Conservation (phyloP, 129 eudicot species). For the Helichrysum umbraculigerum region DNA sequence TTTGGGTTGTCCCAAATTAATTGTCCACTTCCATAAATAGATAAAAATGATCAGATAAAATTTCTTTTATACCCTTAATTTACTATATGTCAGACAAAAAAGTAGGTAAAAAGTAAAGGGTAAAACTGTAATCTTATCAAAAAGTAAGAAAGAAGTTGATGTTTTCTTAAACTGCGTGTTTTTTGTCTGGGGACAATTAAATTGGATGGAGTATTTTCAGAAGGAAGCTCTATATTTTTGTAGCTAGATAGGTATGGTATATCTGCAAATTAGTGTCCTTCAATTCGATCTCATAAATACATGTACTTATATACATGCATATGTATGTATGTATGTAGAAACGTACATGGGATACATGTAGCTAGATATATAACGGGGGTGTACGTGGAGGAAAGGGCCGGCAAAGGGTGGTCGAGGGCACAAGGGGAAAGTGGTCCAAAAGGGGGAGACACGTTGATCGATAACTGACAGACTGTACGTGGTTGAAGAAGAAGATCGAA, state of each 20-base stretch:
- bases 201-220: too few relatives aligned
- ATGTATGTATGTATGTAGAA: not conserved
- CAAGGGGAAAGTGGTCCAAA: constrained; percentile 21
- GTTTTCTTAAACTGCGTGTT: too few relatives aligned
- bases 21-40: too few relatives aligned
- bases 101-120: too few relatives aligned
- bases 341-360: not conserved
- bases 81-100: too few relatives aligned
- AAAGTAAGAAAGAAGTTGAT: too few relatives aligned
- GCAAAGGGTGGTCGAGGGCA: constrained; percentile 22
- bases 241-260: not conserved
- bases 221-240: not conserved
- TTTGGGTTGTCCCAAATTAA: too few relatives aligned
- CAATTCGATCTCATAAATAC: not conserved
- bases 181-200: too few relatives aligned
- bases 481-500: constrained; percentile 16
- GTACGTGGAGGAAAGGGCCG: not conserved
- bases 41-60: too few relatives aligned
- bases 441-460: constrained; percentile 17
- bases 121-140: too few relatives aligned
- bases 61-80: too few relatives aligned
- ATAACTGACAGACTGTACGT: not conserved
- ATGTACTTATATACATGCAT: not conserved
- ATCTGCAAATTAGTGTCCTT: not conserved
- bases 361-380: too few relatives aligned